phyloP scores from a whole-genome alignment of 2,329 filamentous ascomycete species.

The Emmonsiellopsis sp. region DNA sequence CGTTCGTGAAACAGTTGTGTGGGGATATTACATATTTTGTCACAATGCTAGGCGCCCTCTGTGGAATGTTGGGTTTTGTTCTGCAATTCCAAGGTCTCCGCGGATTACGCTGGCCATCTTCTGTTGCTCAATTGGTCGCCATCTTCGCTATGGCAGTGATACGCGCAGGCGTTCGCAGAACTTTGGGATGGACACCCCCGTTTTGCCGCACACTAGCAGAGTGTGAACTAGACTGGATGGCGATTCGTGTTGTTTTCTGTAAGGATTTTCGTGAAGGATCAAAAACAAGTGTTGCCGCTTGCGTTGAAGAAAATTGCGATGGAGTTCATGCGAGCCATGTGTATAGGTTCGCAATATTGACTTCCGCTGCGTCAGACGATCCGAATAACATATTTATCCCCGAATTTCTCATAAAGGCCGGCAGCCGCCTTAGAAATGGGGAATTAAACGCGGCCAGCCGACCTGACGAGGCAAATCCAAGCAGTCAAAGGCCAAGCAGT shows the following conservation, averaged over 20 bases:
- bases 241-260: constrained; percentile 1
- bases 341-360: not conserved
- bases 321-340: not conserved
- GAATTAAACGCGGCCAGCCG: not conserved
- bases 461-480: not conserved
- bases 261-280: not conserved
- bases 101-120: constrained; percentile 18
- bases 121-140: constrained; percentile 17
- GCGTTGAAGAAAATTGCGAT: not conserved
- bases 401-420: not conserved
- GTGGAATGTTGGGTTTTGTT: constrained; percentile 18
- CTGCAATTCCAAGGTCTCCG: constrained; percentile 20
- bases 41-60: constrained; percentile 7
- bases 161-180: constrained; percentile 17
- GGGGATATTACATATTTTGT: not conserved
- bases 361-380: not conserved
- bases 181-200: constrained; percentile 5
- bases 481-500: no score
- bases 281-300: constrained; percentile 1
- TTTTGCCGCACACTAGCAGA: constrained; percentile 3
- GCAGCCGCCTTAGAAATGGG: not conserved
- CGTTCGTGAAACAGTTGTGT: constrained; percentile 5
- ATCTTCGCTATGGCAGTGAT: constrained; percentile 16
- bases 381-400: not conserved
- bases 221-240: constrained; percentile 21